Evolutionary conservation across 768 basidiomycete genomes (phyloP).

Genomic region (Hygrophorus russula): DNA sequence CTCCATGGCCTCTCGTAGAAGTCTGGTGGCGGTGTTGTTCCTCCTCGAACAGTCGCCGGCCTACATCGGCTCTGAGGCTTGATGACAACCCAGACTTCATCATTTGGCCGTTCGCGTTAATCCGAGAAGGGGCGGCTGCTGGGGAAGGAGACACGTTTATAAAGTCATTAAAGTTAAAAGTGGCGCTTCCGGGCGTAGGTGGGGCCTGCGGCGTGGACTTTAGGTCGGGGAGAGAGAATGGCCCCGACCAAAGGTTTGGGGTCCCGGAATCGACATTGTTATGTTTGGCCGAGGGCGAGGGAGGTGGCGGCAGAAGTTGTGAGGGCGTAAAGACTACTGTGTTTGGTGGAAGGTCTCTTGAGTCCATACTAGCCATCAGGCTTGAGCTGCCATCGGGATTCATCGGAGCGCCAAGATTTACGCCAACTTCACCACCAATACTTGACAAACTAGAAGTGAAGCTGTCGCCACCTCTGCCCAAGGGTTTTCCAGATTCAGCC

Average conservation of each 20-base stretch:
- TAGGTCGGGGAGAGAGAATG: slow-evolving; percentile 3
- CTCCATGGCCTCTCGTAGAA: neutral
- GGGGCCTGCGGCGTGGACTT: slow-evolving; percentile 23
- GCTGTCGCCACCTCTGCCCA: slow-evolving; percentile 26
- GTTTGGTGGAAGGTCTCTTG: slow-evolving; percentile 1
- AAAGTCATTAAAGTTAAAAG: slow-evolving; percentile 63
- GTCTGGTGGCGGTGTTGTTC: slow-evolving; percentile 37
- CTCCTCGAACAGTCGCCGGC: slow-evolving; percentile 60
- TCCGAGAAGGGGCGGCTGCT: slow-evolving; percentile 16
- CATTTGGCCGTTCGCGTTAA: slow-evolving; percentile 13
- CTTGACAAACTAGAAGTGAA: slow-evolving; percentile 33
- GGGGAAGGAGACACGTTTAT: slow-evolving; percentile 66
- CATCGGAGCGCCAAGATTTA: neutral
- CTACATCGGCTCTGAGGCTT: slow-evolving; percentile 51
- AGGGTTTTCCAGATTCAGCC: slow-evolving; percentile 5
- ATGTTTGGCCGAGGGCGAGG: slow-evolving; percentile 13
- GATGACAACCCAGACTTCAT: slow-evolving; percentile 26
- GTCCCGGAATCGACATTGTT: slow-evolving; percentile 1
- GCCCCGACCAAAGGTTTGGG: neutral
- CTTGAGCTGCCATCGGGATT: neutral
- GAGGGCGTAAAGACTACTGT: slow-evolving; percentile 6
- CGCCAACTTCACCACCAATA: slow-evolving; percentile 10
- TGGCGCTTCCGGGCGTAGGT: slow-evolving; percentile 20
- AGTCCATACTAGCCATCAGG: neutral
- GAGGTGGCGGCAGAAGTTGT: slow-evolving; percentile 22